These are phyloP conservation scores for Cryptococcus hybrid DNA, from an alignment of 1,284 basidiomycete genomes.

Conservation along the genomic window DNA sequence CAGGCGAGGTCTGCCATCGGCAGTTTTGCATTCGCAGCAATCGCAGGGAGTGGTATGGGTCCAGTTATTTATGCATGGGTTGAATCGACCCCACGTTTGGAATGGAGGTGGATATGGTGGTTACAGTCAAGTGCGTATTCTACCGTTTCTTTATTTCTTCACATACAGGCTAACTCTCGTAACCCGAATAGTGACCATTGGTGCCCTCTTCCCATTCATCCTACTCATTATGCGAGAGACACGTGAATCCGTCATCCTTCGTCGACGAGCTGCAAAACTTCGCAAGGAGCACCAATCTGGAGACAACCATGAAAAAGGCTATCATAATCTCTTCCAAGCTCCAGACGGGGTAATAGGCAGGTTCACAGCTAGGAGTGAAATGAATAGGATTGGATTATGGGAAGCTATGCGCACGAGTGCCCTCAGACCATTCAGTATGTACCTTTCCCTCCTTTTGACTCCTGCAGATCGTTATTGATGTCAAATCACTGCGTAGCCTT, in stretches of 20 bases:
- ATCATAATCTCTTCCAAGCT: too few species aligned
- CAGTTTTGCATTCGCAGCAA: conserved; percentile 59
- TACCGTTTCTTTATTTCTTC: not conserved
- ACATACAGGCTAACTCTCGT: too few species aligned
- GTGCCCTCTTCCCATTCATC: conserved; percentile 35
- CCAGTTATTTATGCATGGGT: conserved; percentile 68
- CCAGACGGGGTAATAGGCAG: conserved; percentile 22
- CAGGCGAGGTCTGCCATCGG: conserved; percentile 62
- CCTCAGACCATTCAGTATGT: conserved; percentile 38
- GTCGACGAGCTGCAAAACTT: conserved; percentile 33
- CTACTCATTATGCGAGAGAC: conserved; percentile 45
- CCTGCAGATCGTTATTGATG: not conserved
- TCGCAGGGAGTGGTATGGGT: conserved; percentile 64
- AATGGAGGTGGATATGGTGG: conserved; percentile 83
- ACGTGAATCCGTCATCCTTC: conserved; percentile 41
- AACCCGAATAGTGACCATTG: conserved; percentile 7
- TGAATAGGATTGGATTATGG: conserved; percentile 33
- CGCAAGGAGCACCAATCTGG: conserved; percentile 36
- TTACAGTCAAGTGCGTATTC: conserved; percentile 59
- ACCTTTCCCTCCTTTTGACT: not conserved
- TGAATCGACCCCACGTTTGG: conserved; percentile 60
- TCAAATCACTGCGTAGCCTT: conserved; percentile 52
- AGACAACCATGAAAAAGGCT: not conserved
- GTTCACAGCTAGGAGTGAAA: conserved; percentile 49
- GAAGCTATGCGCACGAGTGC: conserved; percentile 36